Conservation (phyloP, 768 basidiomycete genomes). For the Pleurotus sapidus region DNA sequence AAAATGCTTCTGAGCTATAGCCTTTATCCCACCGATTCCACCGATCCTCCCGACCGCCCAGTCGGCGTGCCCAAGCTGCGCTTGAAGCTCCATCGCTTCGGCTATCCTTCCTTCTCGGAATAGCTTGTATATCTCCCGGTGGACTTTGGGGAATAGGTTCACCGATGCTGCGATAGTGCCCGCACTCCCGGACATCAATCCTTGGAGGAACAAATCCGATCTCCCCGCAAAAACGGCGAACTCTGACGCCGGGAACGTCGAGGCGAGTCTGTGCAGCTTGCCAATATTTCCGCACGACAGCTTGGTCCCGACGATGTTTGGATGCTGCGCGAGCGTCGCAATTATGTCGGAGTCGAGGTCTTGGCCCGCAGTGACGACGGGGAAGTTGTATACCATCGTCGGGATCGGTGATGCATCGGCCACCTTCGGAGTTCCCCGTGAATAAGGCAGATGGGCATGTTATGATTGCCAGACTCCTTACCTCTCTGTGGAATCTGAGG, state of each 20-base stretch:
- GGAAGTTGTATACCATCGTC: slow-evolving; percentile 85
- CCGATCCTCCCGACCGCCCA: slow-evolving; percentile 63
- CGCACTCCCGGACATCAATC: slow-evolving; percentile 58
- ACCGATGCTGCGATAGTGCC: slow-evolving; percentile 66
- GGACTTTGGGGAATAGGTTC: slow-evolving; percentile 60
- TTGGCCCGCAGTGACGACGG: slow-evolving; percentile 74
- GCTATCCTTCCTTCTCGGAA: slow-evolving; percentile 50
- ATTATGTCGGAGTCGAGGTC: slow-evolving; percentile 84
- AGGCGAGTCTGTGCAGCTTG: slow-evolving; percentile 74
- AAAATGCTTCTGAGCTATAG: slow-evolving; percentile 58
- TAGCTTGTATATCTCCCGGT: slow-evolving; percentile 45
- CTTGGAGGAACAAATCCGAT: slow-evolving; percentile 65
- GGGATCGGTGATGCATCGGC: slow-evolving; percentile 68
- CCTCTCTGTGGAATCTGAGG: slow-evolving; percentile 64
- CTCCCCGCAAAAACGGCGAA: slow-evolving; percentile 78
- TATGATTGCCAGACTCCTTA: slow-evolving; percentile 18
- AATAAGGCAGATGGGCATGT: neutral
- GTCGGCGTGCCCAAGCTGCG: slow-evolving; percentile 61
- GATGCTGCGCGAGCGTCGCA: slow-evolving; percentile 64
- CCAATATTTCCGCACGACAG: slow-evolving; percentile 85
- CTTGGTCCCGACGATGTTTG: slow-evolving; percentile 85
- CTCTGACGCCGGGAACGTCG: slow-evolving; percentile 46
- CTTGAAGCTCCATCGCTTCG: slow-evolving; percentile 62
- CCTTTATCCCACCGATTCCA: slow-evolving; percentile 67
- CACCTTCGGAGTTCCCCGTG: slow-evolving; percentile 38